These are phyloP conservation scores for Trichoderma parareesei DNA, from an alignment of 495 filamentous ascomycete species.

Conservation along the genomic window DNA sequence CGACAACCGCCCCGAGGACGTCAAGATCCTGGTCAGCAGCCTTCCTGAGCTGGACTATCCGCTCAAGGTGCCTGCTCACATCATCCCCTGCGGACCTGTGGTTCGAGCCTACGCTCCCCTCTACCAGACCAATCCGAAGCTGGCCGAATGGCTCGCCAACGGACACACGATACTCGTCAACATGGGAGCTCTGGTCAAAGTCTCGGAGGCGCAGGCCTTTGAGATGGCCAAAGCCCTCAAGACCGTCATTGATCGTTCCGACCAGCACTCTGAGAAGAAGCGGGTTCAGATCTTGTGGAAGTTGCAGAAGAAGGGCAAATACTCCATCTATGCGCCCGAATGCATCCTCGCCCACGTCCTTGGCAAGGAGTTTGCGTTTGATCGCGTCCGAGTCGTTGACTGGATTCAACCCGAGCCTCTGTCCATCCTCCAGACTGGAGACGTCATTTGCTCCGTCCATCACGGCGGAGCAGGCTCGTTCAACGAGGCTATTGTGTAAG, in stretches of 20 bases:
- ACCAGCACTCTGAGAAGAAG: not conserved
- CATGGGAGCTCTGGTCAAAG: conserved; percentile 27
- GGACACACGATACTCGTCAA: conserved; percentile 34
- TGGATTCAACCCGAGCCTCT: conserved; percentile 25
- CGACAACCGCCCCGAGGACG: not conserved
- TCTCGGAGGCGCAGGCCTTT: conserved; percentile 13
- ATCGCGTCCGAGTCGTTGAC: conserved; percentile 19
- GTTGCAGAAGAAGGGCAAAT: conserved; percentile 19
- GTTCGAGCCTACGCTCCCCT: conserved; percentile 31
- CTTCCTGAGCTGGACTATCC: conserved; percentile 24
- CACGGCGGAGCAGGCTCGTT: conserved; percentile 31
- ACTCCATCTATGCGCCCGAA: conserved; percentile 13
- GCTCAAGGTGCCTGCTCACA: conserved; percentile 30
- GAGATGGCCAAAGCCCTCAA: conserved; percentile 31
- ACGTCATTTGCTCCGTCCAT: conserved; percentile 25
- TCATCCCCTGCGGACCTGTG: conserved; percentile 45
- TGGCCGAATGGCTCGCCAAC: conserved; percentile 27
- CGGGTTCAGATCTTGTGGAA: conserved; percentile 40
- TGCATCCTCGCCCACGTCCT: conserved; percentile 16
- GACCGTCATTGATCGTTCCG: conserved; percentile 21
- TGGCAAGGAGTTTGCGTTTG: conserved; percentile 12
- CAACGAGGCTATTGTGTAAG: conserved; percentile 27
- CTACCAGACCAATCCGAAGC: conserved; percentile 21
- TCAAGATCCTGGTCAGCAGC: conserved; percentile 22
- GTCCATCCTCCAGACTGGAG: conserved; percentile 23